Evolutionary conservation across 2,329 filamentous ascomycete genomes (phyloP), one percentile per base, ranked within the genome.

Genomic region (Trichoderma lentiforme): DNA sequence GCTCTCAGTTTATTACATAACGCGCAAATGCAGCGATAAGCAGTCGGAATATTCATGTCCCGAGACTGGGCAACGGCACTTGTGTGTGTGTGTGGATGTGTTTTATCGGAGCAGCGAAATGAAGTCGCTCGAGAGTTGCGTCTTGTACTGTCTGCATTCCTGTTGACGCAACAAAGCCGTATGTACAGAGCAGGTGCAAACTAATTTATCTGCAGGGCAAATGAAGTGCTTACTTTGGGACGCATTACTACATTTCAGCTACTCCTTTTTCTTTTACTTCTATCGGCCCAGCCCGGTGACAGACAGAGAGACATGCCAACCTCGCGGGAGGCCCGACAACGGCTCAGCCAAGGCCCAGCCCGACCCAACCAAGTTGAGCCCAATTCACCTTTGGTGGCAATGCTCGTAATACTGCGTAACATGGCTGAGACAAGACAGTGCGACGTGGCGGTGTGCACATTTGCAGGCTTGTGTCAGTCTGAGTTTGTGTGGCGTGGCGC

Each of bases 371-470:
- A 39, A 18, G 6, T 39, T 39, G 39, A 53, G 43, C 62, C 32
- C 64, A 58, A 53, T 32, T 43, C 51, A 21, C 12, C 11, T 21
- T 18, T 28, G 64, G 51, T 58, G 62, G 62, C 62, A 51, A 47
- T 30, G 30, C 64, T 24, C 34, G 28, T 21, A 57, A 32, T 26
- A 36, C 24, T 26, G 34, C 60, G 11, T 47, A 21, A 26, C 34
- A 34, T 39, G 30, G 30, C 30, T 28, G 32, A 43, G 65, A 57
- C 32, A 56, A n/a, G 51, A 68, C 65, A 68, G 65, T 68, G 65
- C 53, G 65, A 68, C 65, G 47, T 68, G 65, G 65, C 65, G 65
- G 65, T 68, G 65, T 43, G 64, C 24, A 3, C 15, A 36, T 11
- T 32, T 24, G 26, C 7, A 0, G 12, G 18, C 18, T 28, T 9